Conservation (phyloP, 352 stramenopile genomes). For the Phytophthora pseudosyringae region DNA sequence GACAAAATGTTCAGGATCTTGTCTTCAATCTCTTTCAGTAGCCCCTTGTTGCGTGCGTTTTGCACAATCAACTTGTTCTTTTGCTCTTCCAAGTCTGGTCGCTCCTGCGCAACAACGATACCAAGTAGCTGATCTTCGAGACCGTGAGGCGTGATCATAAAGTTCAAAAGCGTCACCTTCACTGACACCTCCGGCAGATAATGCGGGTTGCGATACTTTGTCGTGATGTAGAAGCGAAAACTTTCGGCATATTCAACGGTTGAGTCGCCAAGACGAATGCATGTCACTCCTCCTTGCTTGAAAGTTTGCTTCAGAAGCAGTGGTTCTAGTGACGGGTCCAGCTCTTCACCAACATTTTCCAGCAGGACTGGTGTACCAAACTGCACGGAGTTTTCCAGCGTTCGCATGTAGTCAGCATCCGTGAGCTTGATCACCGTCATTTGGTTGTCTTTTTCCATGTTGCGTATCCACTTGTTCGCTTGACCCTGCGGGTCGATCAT, state of each 20-base stretch:
- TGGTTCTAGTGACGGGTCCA: conserved; percentile 93
- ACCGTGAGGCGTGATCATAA: conserved; percentile 95
- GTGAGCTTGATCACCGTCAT: conserved; percentile 95
- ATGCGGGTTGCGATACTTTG: conserved; percentile 94
- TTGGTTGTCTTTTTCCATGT: conserved; percentile 92
- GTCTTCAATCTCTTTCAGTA: conserved; percentile 95
- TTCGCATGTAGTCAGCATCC: conserved; percentile 93
- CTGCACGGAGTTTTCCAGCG: conserved; percentile 93
- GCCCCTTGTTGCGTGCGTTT: conserved; percentile 90
- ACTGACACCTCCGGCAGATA: conserved; percentile 94
- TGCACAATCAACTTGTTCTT: conserved; percentile 95
- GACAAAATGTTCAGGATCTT: conserved; percentile 94
- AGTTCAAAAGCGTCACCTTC: conserved; percentile 95
- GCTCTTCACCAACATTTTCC: conserved; percentile 93
- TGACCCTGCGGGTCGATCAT: conserved; percentile 97
- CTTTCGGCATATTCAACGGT: conserved; percentile 92
- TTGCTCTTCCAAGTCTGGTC: conserved; percentile 93
- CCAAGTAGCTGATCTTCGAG: conserved; percentile 93
- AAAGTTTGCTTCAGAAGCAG: conserved; percentile 95
- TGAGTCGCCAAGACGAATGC: conserved; percentile 92
- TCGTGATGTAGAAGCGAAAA: conserved; percentile 96
- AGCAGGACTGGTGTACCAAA: conserved; percentile 93
- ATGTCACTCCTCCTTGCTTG: conserved; percentile 92
- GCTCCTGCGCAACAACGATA: conserved; percentile 93
- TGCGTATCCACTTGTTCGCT: conserved; percentile 96